phyloP scores from a whole-genome alignment of 1,284 basidiomycete genomes.

The Kalmanozyma brasiliensis region DNA sequence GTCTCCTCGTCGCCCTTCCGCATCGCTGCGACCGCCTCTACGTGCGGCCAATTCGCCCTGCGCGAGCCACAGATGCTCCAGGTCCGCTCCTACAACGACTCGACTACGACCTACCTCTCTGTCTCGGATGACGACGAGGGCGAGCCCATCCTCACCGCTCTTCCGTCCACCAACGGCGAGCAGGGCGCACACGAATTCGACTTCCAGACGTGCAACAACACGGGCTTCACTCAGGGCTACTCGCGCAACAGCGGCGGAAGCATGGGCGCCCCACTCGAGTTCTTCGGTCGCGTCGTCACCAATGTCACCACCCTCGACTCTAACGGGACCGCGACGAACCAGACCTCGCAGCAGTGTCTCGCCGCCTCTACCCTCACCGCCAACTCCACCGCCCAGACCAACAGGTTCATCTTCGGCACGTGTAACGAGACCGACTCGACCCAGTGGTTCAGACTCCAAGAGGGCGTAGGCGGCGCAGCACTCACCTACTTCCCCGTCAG shows the following conservation, averaged over 20 bases:
- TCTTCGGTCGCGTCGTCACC: conserved; percentile 33
- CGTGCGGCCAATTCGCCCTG: conserved; percentile 24
- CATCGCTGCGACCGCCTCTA: neutral
- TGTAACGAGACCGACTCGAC: conserved; percentile 25
- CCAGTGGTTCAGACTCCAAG: conserved; percentile 42
- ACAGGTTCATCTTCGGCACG: conserved; percentile 1
- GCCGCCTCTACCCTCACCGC: conserved; percentile 4
- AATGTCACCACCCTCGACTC: conserved; percentile 4
- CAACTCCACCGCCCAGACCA: neutral
- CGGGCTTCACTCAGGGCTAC: conserved; percentile 31
- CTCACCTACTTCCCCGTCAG: conserved; percentile 31
- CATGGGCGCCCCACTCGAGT: conserved; percentile 39
- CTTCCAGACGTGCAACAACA: conserved; percentile 37
- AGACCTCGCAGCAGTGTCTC: conserved; percentile 11
- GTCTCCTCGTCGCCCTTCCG: neutral
- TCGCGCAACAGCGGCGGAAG: conserved; percentile 28
- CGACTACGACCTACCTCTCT: conserved; percentile 8
- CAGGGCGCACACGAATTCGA: conserved; percentile 11
- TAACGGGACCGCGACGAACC: too few relatives aligned
- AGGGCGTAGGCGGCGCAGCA: conserved; percentile 12
- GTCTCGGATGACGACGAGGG: neutral
- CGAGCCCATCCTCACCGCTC: neutral
- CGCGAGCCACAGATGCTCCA: conserved; percentile 22
- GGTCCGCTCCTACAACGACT: conserved; percentile 23
- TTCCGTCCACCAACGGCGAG: conserved; percentile 1